Conservation (phyloP, 2,329 filamentous ascomycete species). For the Colletotrichum melonis region DNA sequence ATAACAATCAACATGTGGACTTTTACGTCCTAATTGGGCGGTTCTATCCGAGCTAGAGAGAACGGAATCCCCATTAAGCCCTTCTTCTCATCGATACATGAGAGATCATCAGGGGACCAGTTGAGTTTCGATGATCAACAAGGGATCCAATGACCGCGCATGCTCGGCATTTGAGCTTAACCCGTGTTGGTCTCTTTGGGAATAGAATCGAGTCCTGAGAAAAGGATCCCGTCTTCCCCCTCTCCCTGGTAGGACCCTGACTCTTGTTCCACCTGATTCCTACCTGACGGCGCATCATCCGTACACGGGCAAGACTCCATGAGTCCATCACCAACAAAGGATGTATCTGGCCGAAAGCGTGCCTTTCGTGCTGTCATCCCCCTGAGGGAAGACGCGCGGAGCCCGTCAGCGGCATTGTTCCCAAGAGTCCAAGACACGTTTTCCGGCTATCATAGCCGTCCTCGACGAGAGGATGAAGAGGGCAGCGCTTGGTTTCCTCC, state of each 20-base stretch:
- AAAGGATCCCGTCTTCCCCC: neutral
- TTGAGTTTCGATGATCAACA: neutral
- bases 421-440: neutral
- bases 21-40: slow-evolving; percentile 10
- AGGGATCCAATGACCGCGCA: neutral
- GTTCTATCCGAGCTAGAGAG: neutral
- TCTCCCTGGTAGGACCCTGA: neutral
- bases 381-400: neutral
- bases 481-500: neutral
- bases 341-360: neutral
- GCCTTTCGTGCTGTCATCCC: neutral
- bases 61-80: neutral
- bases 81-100: neutral
- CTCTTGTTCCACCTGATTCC: slow-evolving; percentile 18
- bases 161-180: neutral
- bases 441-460: neutral
- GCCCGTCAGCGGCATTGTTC: neutral
- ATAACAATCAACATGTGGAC: neutral
- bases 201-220: neutral
- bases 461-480: neutral
- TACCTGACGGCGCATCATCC: slow-evolving; percentile 23
- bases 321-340: slow-evolving; percentile 3
- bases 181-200: neutral
- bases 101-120: neutral
- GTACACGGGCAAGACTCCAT: slow-evolving; percentile 5